Evolutionary conservation across 2,329 filamentous ascomycete species (phyloP), one percentile per base, ranked within the genome.

Genomic region (Fusarium aywerte): DNA sequence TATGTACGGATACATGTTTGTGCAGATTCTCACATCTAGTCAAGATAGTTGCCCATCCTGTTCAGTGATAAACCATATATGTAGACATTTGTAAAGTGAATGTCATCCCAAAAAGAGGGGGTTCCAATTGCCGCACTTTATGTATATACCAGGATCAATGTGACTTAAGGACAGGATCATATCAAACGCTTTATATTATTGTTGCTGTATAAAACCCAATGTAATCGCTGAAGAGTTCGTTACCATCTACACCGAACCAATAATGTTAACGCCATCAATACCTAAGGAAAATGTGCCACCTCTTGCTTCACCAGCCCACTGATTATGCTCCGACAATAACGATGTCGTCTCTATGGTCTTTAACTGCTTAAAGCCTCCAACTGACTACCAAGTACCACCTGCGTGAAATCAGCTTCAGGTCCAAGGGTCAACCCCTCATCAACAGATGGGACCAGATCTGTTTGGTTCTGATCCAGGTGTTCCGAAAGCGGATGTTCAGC

Each of bases 191-290:
- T n/a, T 11, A 21, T 50, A 63, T 64, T 49, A 49, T 42, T 56
- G 18, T 51, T 42, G 44, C 27, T 27, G 33, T 21, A 15, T 27
- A 18, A 47, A 39, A 40, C n/a, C 40, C 35, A 60, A 51, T 52
- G 29, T 38, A 38, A 45, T 45, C 47, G 36, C 60, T 49, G 29
- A 32, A 52, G 53, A 55, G 45, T 44, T 43, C 36, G 31, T 49
- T 40, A 49, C 50, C 59, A 48, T 67, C 67, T 71, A 70, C 54
- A 42, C 50, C 36, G 31, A 45, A 49, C 58, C 50, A 59, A 58
- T 40, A 44, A 50, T 36, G n/a, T 13, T n/a, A 55, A 62, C 58
- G 47, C 58, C 58, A 38, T 21, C 47, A 52, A 49, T 40, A 52
- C 50, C 56, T 43, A 61, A 36, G 38, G 40, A 55, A 40, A 63